Evolutionary conservation across 768 basidiomycete species (phyloP).

Genomic region (Guyanaporus albipodus): DNA sequence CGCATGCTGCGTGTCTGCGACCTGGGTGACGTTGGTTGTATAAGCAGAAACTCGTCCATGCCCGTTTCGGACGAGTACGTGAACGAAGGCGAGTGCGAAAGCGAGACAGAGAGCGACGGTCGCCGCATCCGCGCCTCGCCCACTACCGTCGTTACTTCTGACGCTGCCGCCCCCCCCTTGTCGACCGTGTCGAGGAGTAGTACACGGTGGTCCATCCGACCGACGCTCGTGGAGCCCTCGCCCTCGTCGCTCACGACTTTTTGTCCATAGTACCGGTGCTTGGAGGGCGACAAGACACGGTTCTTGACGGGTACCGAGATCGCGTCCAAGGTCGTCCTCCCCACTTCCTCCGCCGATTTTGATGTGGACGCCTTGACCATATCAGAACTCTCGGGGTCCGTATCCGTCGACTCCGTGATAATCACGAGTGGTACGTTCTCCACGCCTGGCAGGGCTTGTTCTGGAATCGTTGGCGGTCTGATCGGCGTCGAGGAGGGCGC

Average conservation of each 20-base stretch:
- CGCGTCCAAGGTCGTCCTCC: not conserved
- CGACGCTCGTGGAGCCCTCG: not conserved
- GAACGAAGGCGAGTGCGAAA: slow-evolving; percentile 12
- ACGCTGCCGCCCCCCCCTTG: not conserved
- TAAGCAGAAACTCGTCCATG: slow-evolving; percentile 22
- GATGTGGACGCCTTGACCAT: slow-evolving; percentile 10
- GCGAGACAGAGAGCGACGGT: slow-evolving; percentile 14
- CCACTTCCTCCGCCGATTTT: not conserved
- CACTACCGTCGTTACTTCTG: not conserved
- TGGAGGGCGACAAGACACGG: slow-evolving; percentile 18
- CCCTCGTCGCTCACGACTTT: not conserved
- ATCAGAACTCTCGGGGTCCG: not conserved
- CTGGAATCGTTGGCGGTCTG: not conserved
- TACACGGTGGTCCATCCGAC: not conserved
- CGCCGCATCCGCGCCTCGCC: too few species aligned
- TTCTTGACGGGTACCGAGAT: slow-evolving; percentile 17
- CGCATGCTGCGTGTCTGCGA: slow-evolving; percentile 4
- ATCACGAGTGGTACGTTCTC: slow-evolving; percentile 17
- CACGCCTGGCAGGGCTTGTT: not conserved
- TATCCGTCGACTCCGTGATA: slow-evolving; percentile 15
- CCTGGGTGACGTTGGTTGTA: slow-evolving; percentile 6
- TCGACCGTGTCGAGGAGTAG: slow-evolving; percentile 3
- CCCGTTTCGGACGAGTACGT: slow-evolving; percentile 13
- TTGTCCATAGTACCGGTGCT: slow-evolving; percentile 19
- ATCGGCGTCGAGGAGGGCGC: not conserved